These are phyloP conservation scores for Penicillium sp. DNA, from an alignment of 2,329 filamentous ascomycete species.

Conservation along the genomic window DNA sequence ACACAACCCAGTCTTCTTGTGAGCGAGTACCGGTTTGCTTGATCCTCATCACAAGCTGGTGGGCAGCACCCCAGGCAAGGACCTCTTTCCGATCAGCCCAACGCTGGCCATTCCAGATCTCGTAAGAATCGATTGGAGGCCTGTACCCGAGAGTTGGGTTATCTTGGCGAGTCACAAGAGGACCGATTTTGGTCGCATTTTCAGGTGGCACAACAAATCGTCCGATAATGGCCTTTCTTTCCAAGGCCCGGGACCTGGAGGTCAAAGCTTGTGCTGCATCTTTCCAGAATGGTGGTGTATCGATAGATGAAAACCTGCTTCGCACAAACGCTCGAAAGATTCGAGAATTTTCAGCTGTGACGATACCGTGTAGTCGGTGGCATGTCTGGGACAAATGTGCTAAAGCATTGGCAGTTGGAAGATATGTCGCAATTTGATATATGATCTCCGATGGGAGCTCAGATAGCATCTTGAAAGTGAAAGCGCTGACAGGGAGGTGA, in stretches of 20 bases:
- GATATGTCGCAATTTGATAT: slow-evolving; percentile 40
- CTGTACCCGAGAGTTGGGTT: slow-evolving; percentile 55
- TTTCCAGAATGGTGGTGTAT: slow-evolving; percentile 45
- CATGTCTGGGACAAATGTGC: slow-evolving; percentile 47
- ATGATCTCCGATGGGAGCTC: slow-evolving; percentile 46
- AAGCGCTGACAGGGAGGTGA: background rate
- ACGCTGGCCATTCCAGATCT: slow-evolving; percentile 47
- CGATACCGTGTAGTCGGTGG: slow-evolving; percentile 45
- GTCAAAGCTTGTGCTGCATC: slow-evolving; percentile 55
- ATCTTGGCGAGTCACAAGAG: slow-evolving; percentile 45
- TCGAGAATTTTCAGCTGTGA: slow-evolving; percentile 50
- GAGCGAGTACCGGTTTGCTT: slow-evolving; percentile 42
- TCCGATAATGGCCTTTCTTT: slow-evolving; percentile 55
- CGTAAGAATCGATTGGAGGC: slow-evolving; percentile 58
- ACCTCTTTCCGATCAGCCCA: slow-evolving; percentile 55
- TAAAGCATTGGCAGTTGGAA: slow-evolving; percentile 49
- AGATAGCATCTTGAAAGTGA: slow-evolving; percentile 28
- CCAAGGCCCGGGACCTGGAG: slow-evolving; percentile 57
- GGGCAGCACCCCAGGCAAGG: slow-evolving; percentile 60
- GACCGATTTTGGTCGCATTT: slow-evolving; percentile 41
- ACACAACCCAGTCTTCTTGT: slow-evolving; percentile 50
- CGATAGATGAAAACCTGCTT: slow-evolving; percentile 48
- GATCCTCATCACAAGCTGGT: slow-evolving; percentile 53
- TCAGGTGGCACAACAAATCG: slow-evolving; percentile 50
- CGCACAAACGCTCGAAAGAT: slow-evolving; percentile 48